Conservation (phyloP, 2,329 filamentous ascomycete genomes). For the Colletotrichum sp. region DNA sequence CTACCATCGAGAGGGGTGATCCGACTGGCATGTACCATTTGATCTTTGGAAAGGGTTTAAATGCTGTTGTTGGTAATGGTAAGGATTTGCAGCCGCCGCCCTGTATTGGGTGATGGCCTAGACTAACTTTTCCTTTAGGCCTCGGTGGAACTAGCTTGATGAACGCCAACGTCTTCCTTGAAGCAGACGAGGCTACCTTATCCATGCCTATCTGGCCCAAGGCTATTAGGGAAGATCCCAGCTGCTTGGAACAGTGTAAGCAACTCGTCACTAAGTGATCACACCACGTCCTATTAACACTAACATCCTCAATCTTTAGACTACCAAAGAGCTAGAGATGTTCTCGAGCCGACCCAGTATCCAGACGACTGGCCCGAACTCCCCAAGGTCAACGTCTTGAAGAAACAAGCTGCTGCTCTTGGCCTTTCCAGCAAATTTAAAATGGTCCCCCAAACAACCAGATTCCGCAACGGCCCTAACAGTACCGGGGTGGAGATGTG, state of each 20-base stretch:
- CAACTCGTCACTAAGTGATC: background rate
- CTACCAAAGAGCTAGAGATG: conserved; percentile 58
- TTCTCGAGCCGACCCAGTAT: conserved; percentile 65
- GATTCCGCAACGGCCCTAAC: conserved; percentile 66
- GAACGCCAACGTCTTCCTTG: conserved; percentile 71
- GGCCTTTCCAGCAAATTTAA: conserved; percentile 58
- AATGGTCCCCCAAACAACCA: conserved; percentile 65
- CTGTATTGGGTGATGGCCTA: background rate
- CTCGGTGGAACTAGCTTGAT: conserved; percentile 71
- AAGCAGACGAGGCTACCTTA: conserved; percentile 61
- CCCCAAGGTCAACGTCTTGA: conserved; percentile 61
- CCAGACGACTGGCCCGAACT: conserved; percentile 62
- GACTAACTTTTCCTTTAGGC: conserved; percentile 38
- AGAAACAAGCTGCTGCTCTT: conserved; percentile 59
- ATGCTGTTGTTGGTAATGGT: conserved; percentile 66
- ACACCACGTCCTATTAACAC: background rate
- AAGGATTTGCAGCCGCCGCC: conserved; percentile 21
- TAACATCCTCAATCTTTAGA: conserved; percentile 42
- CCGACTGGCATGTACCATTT: conserved; percentile 69
- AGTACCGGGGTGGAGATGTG: conserved; percentile 69
- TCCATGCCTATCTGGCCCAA: conserved; percentile 61
- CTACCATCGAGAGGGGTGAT: conserved; percentile 52
- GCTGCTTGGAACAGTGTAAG: conserved; percentile 55
- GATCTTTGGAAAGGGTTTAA: conserved; percentile 67
- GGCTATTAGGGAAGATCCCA: conserved; percentile 53